Evolutionary conservation across 306 rosid genomes (phyloP).

Genomic region (Fragaria iinumae): DNA sequence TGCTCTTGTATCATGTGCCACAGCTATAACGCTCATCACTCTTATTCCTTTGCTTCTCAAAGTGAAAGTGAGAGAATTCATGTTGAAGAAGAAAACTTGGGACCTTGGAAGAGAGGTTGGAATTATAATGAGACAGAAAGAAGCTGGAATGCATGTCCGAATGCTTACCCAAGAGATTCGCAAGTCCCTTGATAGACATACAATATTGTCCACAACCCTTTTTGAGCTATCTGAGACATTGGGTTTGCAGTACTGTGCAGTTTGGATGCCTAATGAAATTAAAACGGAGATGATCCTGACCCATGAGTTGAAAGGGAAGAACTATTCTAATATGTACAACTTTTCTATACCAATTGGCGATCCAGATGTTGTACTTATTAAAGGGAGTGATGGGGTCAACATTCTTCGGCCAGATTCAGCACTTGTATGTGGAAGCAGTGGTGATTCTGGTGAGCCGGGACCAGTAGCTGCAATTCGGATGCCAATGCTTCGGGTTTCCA

Average conservation of each 20-base stretch:
- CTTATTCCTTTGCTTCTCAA: constrained; percentile 94
- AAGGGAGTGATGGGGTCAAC: constrained; percentile 59
- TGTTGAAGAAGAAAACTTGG: constrained; percentile 98
- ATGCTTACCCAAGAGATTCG: constrained; percentile 99
- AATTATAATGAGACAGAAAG: constrained; percentile 75
- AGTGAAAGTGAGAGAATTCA: constrained; percentile 95
- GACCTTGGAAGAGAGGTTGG: constrained; percentile 97
- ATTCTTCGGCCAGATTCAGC: constrained; percentile 64
- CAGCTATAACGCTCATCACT: constrained; percentile 91
- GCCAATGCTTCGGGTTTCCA: constrained; percentile 95
- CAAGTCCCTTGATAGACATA: constrained; percentile 86
- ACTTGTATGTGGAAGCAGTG: constrained; percentile 68
- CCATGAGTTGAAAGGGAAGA: constrained; percentile 67
- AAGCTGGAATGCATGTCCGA: constrained; percentile 87
- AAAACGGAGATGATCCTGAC: constrained; percentile 85
- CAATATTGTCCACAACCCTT: constrained; percentile 78
- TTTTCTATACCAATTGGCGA: constrained; percentile 58
- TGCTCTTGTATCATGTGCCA: constrained; percentile 96
- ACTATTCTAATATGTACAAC: constrained; percentile 41
- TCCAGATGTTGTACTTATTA: constrained; percentile 65
- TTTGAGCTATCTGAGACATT: constrained; percentile 87
- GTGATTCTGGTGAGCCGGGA: constrained; percentile 65
- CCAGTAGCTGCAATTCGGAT: constrained; percentile 90
- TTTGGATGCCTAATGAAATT: constrained; percentile 95
- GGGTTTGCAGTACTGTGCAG: constrained; percentile 91